A percentile compares a stretch with the other conserved stretches of the same genome.
Evolutionary conservation across 306 rosid species (phyloP).

Genomic region (Oxytropis ochrocephala): DNA sequence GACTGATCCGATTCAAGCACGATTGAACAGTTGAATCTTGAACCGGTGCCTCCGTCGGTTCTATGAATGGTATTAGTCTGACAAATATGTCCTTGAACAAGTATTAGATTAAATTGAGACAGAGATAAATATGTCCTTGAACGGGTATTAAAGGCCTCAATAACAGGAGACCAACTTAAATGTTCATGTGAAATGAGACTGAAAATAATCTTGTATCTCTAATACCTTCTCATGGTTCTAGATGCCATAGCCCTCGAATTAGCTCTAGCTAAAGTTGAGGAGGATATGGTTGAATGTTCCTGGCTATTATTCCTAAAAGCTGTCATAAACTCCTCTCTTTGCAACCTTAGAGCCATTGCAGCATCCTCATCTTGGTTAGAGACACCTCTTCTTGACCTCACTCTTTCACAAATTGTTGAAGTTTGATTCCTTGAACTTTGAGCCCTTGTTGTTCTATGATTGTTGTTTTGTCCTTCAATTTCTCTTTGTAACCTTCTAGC

Average conservation of each 20-base stretch:
- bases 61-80: too few species aligned
- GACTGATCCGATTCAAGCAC: too few species aligned
- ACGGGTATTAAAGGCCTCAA: too few species aligned
- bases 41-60: too few species aligned
- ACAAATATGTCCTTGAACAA: too few species aligned
- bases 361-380: slow-evolving; percentile 75
- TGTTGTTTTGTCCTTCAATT: slow-evolving; percentile 1
- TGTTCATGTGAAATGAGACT: too few species aligned
- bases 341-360: slow-evolving; percentile 78
- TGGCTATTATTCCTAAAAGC: slow-evolving; percentile 45
- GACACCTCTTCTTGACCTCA: slow-evolving; percentile 37
- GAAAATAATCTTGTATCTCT: too few species aligned
- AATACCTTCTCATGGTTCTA: slow-evolving; percentile 47
- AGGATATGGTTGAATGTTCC: slow-evolving; percentile 28
- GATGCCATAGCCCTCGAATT: slow-evolving; percentile 73
- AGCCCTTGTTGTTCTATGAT: background rate
- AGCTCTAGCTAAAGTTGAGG: slow-evolving; percentile 42
- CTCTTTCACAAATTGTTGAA: slow-evolving; percentile 3
- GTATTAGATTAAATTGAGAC: too few species aligned
- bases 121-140: too few species aligned
- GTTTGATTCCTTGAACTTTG: slow-evolving; percentile 2
- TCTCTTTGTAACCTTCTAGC: slow-evolving; percentile 31
- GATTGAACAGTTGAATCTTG: too few species aligned
- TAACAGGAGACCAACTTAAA: too few species aligned
- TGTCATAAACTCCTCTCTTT: slow-evolving; percentile 84